Base-by-base conservation (phyloP, 2,329 filamentous ascomycete species). In the Pezizomycotina sp. region DNA sequence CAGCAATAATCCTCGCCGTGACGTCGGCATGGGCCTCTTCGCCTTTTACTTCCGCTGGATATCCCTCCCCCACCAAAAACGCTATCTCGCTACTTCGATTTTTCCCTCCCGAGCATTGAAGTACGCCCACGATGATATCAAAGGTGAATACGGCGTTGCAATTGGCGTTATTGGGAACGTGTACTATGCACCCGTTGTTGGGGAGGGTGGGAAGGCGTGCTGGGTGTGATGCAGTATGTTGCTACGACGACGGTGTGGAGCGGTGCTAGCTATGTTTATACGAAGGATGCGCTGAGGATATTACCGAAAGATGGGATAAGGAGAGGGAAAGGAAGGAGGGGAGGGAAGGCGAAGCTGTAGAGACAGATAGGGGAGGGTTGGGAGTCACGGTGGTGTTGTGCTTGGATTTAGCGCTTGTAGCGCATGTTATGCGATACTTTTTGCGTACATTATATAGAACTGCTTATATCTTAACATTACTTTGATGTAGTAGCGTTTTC, bases 31-130 rank as follows among this genome's bases (percentile, higher is more conserved):
- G 4, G 83, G 69, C 16, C 66, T 92, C 14, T 73, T 83, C 2
- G 89, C 89, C 15, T 74, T 98, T 49, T 95, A 93, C 62, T 95
- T 89, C 58, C 77, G 89, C 46, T 95, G 82, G 70, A 91, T 93
- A 48, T 91, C 81, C 2, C 67, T 98, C 89, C 89, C 0, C 75
- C 80, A 0, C 89, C 89, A 2, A 95, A 95, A 60, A 95, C 89
- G 0, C 80, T 93, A 58, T 61, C 69, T 12, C 66, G 89, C 12
- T 98, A 95, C 59, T 98, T 89, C 89, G 89, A 98, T 59, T 95
- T 98, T 55, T 86, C 79, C 3, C 67, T 98, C 9, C 89, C 81
- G 2, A 80, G 74, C 24, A 81, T 81, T 2, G 80, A 89, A 58
- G 81, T 91, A 76, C 72, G 42, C 81, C 81, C 1, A 89, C 81